Evolutionary conservation across 2,329 filamentous ascomycete species (phyloP).

Genomic region (Annulohypoxylon truncatum): DNA sequence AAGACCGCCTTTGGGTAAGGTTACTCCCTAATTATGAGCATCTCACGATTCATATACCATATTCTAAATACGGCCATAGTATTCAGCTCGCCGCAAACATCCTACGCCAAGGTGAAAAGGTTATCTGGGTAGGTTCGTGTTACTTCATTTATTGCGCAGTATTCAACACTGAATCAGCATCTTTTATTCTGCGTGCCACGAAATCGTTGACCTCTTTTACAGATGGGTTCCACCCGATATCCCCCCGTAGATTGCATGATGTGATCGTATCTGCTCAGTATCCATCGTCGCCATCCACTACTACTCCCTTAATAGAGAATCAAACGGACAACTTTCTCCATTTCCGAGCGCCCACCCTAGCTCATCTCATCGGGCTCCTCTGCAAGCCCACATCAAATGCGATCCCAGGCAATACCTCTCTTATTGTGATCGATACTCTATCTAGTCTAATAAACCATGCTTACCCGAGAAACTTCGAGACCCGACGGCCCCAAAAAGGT

Average conservation of each 20-base stretch:
- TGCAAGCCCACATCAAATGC: constrained; percentile 72
- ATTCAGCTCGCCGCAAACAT: constrained; percentile 76
- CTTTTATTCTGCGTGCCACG: constrained; percentile 1
- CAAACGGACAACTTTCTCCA: constrained; percentile 56
- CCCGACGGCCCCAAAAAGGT: constrained; percentile 53
- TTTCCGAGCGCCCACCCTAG: constrained; percentile 69
- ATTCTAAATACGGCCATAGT: constrained; percentile 57
- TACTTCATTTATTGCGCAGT: constrained; percentile 14
- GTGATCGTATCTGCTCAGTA: constrained; percentile 39
- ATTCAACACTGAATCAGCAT: constrained; percentile 17
- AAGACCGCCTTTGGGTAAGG: constrained; percentile 86
- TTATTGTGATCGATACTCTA: constrained; percentile 82
- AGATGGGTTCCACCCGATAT: constrained; percentile 61
- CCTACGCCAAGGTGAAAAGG: constrained; percentile 68
- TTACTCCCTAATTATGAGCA: background rate
- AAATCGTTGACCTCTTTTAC: constrained; percentile 31
- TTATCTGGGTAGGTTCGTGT: constrained; percentile 80
- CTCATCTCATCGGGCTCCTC: constrained; percentile 80
- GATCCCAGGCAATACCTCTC: constrained; percentile 69
- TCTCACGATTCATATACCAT: background rate
- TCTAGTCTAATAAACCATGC: constrained; percentile 81
- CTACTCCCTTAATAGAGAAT: constrained; percentile 16
- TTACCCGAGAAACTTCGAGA: constrained; percentile 71
- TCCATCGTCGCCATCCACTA: constrained; percentile 18
- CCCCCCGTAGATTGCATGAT: constrained; percentile 52